Base-by-base conservation (phyloP, 2,329 filamentous ascomycete species). In the Albifimbria verrucaria region DNA sequence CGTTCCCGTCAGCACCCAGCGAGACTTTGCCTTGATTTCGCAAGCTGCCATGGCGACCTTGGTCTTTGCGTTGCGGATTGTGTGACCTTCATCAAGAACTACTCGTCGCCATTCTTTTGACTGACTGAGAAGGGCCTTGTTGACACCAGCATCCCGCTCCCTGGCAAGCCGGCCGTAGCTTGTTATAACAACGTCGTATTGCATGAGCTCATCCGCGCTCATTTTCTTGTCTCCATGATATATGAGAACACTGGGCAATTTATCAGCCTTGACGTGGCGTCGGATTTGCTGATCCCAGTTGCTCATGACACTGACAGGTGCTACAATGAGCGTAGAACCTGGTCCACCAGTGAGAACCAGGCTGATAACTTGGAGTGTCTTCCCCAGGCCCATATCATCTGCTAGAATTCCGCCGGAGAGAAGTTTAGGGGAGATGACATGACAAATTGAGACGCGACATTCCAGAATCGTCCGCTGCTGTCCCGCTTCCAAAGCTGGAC, bases 341-440 rank as follows among this genome's bases (percentile, higher is more conserved):
- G 75, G 66, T 0, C 73, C 72, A 6, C 77, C 77, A 4, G 76
- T 75, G 49, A 92, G 72, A 52, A 96, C 87, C 32, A 95, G 72
- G 50, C 89, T 89, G 60, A 96, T 93, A 47, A 92, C 81, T 66
- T 96, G 89, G 9, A 96, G 78, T 1, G 92, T 96, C 73, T 96
- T 96, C 22, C 92, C 92, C 5, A 96, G 72, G 3, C 92, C 92
- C 92, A 96, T 96, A 62, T 96, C 92, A 67, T 96, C 92, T 12
- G 69, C 90, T 9, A 96, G 78, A 48, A 96, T 92, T 26, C 92
- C 92, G 18, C 92, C 92, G 48, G 85, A 89, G 7, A 89, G 83
- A 21, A 96, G 77, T 1, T 73, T 68, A 0, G 90, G 90, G 78
- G 69, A 3, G 67, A 68, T 0, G 67, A 68, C 9, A 80, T 84